These are phyloP conservation scores for Fusarium marasasianum DNA, from an alignment of 2,329 filamentous ascomycete genomes.

Conservation along the genomic window DNA sequence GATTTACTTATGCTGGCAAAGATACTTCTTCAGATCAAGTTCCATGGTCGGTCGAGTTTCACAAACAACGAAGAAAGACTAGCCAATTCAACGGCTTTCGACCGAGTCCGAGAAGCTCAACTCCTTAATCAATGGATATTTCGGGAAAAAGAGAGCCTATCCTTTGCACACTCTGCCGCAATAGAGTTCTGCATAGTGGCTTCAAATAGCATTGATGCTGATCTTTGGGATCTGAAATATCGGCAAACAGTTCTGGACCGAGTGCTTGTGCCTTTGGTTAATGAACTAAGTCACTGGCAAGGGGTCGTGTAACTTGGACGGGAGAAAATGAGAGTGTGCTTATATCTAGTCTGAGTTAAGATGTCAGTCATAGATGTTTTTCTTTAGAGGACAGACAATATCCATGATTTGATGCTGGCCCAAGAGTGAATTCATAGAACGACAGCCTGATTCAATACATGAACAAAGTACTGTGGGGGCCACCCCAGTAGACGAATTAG, in stretches of 20 bases:
- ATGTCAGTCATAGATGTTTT: too few relatives aligned
- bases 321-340: background rate
- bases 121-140: background rate
- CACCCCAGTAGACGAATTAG: background rate
- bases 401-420: background rate
- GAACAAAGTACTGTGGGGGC: background rate
- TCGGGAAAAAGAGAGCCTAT: background rate
- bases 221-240: background rate
- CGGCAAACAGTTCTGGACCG: background rate
- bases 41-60: background rate
- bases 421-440: background rate
- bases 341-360: too few relatives aligned
- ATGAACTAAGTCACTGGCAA: background rate
- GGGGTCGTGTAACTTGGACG: background rate
- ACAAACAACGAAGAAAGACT: background rate
- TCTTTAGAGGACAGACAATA: background rate
- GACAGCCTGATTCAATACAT: background rate
- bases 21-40: background rate
- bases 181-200: background rate
- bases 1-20: background rate
- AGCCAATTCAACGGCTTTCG: background rate
- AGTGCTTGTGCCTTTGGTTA: background rate
- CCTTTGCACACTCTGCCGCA: background rate
- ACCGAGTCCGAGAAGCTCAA: background rate
- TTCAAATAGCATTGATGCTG: background rate